Evolutionary conservation across 2,329 filamentous ascomycete species (phyloP), one percentile per base, ranked within the genome.

Genomic region (Colletotrichum caudatum): DNA sequence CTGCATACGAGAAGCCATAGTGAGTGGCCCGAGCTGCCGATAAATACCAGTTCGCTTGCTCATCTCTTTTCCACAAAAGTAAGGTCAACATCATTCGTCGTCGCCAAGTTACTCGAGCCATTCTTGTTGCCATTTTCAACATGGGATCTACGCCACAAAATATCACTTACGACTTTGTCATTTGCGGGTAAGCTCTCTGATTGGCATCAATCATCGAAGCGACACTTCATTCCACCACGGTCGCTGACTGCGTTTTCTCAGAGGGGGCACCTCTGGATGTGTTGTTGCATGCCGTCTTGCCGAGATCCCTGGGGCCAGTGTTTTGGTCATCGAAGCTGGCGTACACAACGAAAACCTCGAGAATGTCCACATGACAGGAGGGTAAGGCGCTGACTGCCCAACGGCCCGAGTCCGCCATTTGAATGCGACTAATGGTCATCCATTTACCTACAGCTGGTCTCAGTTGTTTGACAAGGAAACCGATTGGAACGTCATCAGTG

Each of bases 341-440:
- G 75, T 79, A 26, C 79, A 83, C 69, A 83, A 81, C 69, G 78
- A 81, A 68, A 75, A 85, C 46, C 77, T 87, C 0, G 85, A 86
- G 56, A 86, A 85, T 64, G 82, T 84, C 3, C 80, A 86, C 64
- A 88, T 88, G 85, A 81, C 81, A 6, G 86, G 86, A 66, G 86
- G 84, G 79, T 84, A 77, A 76, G 79, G 2, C 14, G 8, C 18
- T 9, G 18, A 16, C 20, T 50, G 46, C 9, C 26, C 8, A 6
- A 7, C 5, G 33, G 2, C 16, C 12, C 18, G 8, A 6, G 18
- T 20, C 1, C 7, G 26, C n/a, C 20, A 26, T 20, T n/a, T 11
- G 7, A 20, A 4, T 37, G 5, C 2, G n/a, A 11, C 60, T 63
- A 39, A 63, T 1, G 5, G 4, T 1, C 16, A 8, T 16, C 9